Conservation (phyloP, 2,329 filamentous ascomycete genomes). For the Xylariomycetidae sp. region DNA sequence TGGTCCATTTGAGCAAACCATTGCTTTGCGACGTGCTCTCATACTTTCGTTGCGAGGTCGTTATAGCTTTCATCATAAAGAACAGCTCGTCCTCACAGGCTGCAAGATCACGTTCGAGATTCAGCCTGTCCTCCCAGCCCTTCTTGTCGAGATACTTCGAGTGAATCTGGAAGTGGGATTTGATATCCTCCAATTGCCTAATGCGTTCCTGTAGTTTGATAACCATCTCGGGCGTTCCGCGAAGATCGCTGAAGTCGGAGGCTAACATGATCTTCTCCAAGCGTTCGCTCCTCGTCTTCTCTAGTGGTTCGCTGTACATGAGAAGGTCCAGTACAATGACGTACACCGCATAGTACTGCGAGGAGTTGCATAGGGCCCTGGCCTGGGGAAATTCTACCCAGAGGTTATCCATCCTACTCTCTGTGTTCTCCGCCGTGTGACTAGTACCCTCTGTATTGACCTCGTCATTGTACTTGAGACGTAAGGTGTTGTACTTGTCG, state of each 20-base stretch:
- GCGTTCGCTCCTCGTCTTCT: conserved; percentile 94
- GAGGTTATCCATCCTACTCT: conserved; percentile 88
- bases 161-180: conserved; percentile 91
- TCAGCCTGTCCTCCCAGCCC: conserved; percentile 85
- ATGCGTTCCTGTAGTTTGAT: conserved; percentile 88
- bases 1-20: conserved; percentile 84
- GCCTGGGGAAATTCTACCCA: conserved; percentile 96
- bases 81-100: conserved; percentile 95
- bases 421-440: conserved; percentile 51
- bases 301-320: conserved; percentile 91
- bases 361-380: conserved; percentile 91
- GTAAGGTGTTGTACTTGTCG: conserved; percentile 96
- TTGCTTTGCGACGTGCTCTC: conserved; percentile 69
- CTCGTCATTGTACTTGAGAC: conserved; percentile 95
- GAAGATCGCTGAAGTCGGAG: conserved; percentile 95
- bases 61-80: conserved; percentile 99
- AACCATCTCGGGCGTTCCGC: conserved; percentile 90
- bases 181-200: conserved; percentile 91
- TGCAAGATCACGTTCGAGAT: conserved; percentile 84
- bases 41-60: conserved; percentile 84
- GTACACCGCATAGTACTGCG: conserved; percentile 96
- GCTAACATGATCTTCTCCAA: conserved; percentile 98
- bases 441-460: conserved; percentile 58
- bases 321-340: conserved; percentile 95
- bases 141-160: conserved; percentile 79